Base-by-base conservation (phyloP, 352 stramenopile species). In the Phytophthora colocasiae region DNA sequence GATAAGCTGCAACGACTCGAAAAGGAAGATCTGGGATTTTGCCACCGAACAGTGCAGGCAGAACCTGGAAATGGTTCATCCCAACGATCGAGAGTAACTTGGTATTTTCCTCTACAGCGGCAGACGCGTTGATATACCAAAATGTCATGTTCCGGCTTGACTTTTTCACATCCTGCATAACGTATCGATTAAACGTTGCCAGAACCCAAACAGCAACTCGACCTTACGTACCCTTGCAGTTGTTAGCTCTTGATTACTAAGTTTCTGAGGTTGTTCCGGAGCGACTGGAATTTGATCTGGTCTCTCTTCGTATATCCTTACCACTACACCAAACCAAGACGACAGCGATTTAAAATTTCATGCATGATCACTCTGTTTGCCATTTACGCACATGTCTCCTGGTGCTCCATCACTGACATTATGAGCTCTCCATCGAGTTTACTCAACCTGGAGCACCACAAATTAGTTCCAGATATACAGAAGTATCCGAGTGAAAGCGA, bases 391-490 rank as follows among this genome's bases (percentile, higher is more conserved):
- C 75, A 60, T 65, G 66, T 44, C 48, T 64, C 52, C 67, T 90
- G 69, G 43, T 81, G 65, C 55, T 90, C 80, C 48, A 92, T 64
- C 24, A 92, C 78, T 1, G 81, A 77, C 66, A 90, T 75, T 17
- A 87, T 54, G 22, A 91, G 36, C 19, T 91, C 85, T 32, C 82
- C 85, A 29, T 91, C 83, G 29, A 90, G 24, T 51, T 90, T 89
- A 3, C 69, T 64, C 40, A 93, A 77, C 56, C 85, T 93, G 41
- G 7, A 57, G 19, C 27, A 31, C 44, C 19, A 1, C 1, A 40
- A 34, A 34, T 66, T 41, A 31, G 26, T 26, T 29, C 1, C 29
- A 44, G 19, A 11, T 57, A 11, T 55, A 19, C 38, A 22, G 22
- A 22, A 22, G 22, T 22, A 22, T 22, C 22, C 6, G 7, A 58